Conservation (phyloP, 1,284 basidiomycete genomes). For the Stygiomarasmius scandens region DNA sequence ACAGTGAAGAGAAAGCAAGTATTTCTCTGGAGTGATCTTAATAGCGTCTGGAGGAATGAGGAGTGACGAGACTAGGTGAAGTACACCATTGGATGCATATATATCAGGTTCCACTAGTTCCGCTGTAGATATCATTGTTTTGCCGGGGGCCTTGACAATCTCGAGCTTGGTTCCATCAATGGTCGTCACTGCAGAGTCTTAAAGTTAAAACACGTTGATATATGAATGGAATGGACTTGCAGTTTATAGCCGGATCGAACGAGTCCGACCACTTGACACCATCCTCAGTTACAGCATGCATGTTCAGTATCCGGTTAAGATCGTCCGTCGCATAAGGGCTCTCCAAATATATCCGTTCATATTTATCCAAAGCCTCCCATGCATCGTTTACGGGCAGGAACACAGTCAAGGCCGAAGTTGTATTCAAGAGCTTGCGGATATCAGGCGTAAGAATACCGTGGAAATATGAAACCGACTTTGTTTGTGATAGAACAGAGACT, state of each 20-base stretch:
- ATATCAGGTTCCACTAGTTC: slow-evolving; percentile 74
- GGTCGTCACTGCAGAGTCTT: slow-evolving; percentile 59
- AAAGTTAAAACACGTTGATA: slow-evolving; percentile 11
- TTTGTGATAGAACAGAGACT: slow-evolving; percentile 62
- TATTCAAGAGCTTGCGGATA: slow-evolving; percentile 57
- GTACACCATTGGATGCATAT: slow-evolving; percentile 92
- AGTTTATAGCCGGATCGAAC: slow-evolving; percentile 53
- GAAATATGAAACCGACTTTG: slow-evolving; percentile 72
- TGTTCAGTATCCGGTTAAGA: slow-evolving; percentile 73
- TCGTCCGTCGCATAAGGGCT: slow-evolving; percentile 84
- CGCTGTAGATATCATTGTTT: slow-evolving; percentile 67
- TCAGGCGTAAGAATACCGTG: slow-evolving; percentile 63
- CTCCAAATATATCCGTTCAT: slow-evolving; percentile 84
- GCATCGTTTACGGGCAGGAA: slow-evolving; percentile 90
- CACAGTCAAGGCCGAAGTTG: slow-evolving; percentile 77
- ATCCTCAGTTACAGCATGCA: slow-evolving; percentile 67
- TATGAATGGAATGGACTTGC: slow-evolving; percentile 44
- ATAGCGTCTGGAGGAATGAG: slow-evolving; percentile 81
- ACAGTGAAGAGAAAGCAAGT: slow-evolving; percentile 87
- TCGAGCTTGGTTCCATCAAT: slow-evolving; percentile 70
- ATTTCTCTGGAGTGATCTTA: slow-evolving; percentile 90
- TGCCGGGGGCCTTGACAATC: slow-evolving; percentile 54
- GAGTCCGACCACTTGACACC: slow-evolving; percentile 67
- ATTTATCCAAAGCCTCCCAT: slow-evolving; percentile 63
- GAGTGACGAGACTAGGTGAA: slow-evolving; percentile 87